Evolutionary conservation across 495 filamentous ascomycete species (phyloP), one percentile per base, ranked within the genome.

Genomic region (Hypomontagnella submonticulosa): DNA sequence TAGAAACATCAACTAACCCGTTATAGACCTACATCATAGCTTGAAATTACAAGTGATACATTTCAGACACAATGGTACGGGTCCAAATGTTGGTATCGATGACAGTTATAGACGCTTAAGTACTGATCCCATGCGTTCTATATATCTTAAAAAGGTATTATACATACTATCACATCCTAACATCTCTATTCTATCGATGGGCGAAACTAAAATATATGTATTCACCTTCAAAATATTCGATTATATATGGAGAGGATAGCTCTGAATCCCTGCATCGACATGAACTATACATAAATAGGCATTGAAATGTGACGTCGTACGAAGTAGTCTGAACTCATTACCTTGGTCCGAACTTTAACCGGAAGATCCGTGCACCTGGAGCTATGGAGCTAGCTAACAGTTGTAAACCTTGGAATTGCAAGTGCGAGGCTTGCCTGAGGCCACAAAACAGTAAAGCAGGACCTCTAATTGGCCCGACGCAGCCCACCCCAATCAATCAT

Each of bases 311-410:
- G 53, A 73, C 57, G 67, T 63, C 52, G 57, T 61, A 40, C 20
- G 55, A 54, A n/a, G 41, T 49, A 34, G 18, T 41, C 9, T 16
- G 18, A 1, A 7, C 34, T 27, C 15, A 41, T 66, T 57, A 60
- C 65, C 62, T 69, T 69, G 65, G 69, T 71, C 71, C 71, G 71
- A 73, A 62, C 30, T 67, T 73, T 57, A 65, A 33, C 71, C 71
- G 71, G 51, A 11, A 19, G 23, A 15, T 8, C 41, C 15, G 12
- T 50, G 13, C 12, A 16, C 4, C 46, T 50, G 30, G 47, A 73
- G 57, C 64, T 67, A 57, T 49, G 48, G 59, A 64, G 56, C 62
- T 57, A 19, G 10, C 8, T n/a, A 1, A 16, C 55, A 61, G 51
- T 57, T 57, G 61, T n/a, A 46, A 63, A 30, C 16, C 38, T 10